These are phyloP conservation scores for Agrocybe praecox DNA, from an alignment of 768 basidiomycete species.

Conservation along the genomic window DNA sequence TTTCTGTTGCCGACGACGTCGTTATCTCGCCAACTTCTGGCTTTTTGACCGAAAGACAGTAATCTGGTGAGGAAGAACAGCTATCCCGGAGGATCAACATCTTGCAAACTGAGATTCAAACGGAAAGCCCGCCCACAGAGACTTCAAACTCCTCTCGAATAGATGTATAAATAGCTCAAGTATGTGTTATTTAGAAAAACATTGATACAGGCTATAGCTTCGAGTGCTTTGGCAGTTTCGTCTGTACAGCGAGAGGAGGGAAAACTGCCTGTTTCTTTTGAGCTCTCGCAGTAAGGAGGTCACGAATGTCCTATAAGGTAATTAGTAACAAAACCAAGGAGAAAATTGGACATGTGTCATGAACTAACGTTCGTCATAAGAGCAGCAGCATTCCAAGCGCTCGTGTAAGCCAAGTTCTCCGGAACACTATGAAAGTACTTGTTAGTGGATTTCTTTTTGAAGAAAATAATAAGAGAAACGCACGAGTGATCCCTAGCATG, in stretches of 20 bases:
- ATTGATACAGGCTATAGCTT: too few relatives aligned
- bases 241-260: slow-evolving; percentile 17
- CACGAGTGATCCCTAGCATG: slow-evolving; percentile 83
- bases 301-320: slow-evolving; percentile 35
- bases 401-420: slow-evolving; percentile 46
- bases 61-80: too few relatives aligned
- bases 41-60: too few relatives aligned
- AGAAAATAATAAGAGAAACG: background rate
- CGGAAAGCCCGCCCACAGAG: too few relatives aligned
- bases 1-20: too few relatives aligned
- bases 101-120: too few relatives aligned
- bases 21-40: too few relatives aligned
- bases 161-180: too few relatives aligned
- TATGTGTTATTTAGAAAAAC: too few relatives aligned
- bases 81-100: too few relatives aligned
- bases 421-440: slow-evolving; percentile 28
- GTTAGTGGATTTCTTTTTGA: background rate
- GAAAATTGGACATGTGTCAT: background rate
- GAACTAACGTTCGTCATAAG: slow-evolving; percentile 38
- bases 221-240: slow-evolving; percentile 18
- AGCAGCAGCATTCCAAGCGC: slow-evolving; percentile 45
- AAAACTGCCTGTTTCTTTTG: slow-evolving; percentile 34
- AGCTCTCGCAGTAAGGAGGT: slow-evolving; percentile 33
- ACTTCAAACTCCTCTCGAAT: too few relatives aligned
- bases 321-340: background rate